Percentiles rank a stretch among this genome's conserved stretches.
phyloP scores from a whole-genome alignment of 2,329 filamentous ascomycete species.

The Fusarium compactum region DNA sequence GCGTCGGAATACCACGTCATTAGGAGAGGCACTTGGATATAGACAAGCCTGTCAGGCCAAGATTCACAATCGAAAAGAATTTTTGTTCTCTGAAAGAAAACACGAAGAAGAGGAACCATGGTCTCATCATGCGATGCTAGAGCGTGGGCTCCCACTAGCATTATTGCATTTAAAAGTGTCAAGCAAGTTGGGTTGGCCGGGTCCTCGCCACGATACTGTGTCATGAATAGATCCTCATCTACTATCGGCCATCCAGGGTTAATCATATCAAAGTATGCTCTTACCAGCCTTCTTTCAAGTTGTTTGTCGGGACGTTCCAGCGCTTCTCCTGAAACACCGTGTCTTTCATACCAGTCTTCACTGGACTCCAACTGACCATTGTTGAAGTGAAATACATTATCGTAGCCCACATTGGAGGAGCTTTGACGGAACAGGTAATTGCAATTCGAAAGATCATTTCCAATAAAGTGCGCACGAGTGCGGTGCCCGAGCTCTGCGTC shows the following conservation, averaged over 20 bases:
- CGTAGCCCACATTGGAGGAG: neutral
- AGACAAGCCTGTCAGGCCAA: slow-evolving; percentile 13
- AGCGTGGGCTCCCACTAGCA: slow-evolving; percentile 16
- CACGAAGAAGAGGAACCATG: neutral
- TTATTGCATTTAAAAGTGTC: slow-evolving; percentile 9
- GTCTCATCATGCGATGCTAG: slow-evolving; percentile 2
- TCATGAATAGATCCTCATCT: slow-evolving; percentile 18
- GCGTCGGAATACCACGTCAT: slow-evolving; percentile 21
- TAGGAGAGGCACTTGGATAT: neutral
- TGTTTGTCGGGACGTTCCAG: neutral
- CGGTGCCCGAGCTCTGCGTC: slow-evolving; percentile 10
- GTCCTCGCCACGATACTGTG: neutral
- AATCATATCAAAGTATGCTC: neutral
- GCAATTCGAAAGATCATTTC: slow-evolving; percentile 4
- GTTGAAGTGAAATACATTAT: slow-evolving; percentile 15
- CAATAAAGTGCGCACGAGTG: slow-evolving; percentile 16
- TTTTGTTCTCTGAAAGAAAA: slow-evolving; percentile 9
- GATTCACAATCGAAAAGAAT: neutral
- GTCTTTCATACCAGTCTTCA: slow-evolving; percentile 1
- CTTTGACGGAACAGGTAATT: slow-evolving; percentile 9
- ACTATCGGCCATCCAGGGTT: slow-evolving; percentile 21
- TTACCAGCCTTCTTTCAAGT: neutral
- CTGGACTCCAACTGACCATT: slow-evolving; percentile 1
- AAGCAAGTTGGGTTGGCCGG: neutral
- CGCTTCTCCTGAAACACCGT: neutral